Percentiles rank a stretch among this genome's conserved stretches.
phyloP scores from a whole-genome alignment of 768 basidiomycete genomes.

The Filobasidium wieringae region DNA sequence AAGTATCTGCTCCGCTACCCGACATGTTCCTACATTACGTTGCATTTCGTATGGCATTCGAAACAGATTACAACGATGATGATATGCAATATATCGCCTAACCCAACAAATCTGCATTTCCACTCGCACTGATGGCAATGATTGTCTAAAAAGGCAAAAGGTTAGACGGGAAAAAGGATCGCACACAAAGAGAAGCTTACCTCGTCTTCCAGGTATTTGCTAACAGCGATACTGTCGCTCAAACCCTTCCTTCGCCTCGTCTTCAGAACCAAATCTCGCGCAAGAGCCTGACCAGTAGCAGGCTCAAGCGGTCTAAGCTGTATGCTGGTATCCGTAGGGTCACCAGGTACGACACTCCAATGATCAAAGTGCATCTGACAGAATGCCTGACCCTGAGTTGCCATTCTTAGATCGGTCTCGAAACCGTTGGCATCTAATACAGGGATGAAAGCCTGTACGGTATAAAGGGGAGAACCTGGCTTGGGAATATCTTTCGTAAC shows the following conservation, averaged over 20 bases:
- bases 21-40: no score
- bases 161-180: not conserved
- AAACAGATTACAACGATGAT: no score
- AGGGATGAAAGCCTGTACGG: conserved; percentile 94
- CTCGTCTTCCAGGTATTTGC: conserved; percentile 94
- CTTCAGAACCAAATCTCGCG: conserved; percentile 88
- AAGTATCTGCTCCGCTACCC: no score
- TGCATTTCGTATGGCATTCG: no score
- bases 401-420: conserved; percentile 92
- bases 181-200: conserved; percentile 41
- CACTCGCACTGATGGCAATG: conserved; percentile 76
- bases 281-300: conserved; percentile 87
- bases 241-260: conserved; percentile 91
- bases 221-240: conserved; percentile 91
- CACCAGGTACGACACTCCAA: conserved; percentile 98
- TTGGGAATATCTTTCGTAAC: conserved; percentile 97
- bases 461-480: conserved; percentile 93
- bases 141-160: conserved; percentile 47
- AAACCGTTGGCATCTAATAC: conserved; percentile 98
- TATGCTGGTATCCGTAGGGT: conserved; percentile 94
- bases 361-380: conserved; percentile 96
- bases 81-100: no score
- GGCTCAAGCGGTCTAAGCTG: conserved; percentile 93
- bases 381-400: conserved; percentile 98
- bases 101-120: conserved; percentile 88